phyloP scores from a whole-genome alignment of 257 asterid species.

The Coffea eugenioides region DNA sequence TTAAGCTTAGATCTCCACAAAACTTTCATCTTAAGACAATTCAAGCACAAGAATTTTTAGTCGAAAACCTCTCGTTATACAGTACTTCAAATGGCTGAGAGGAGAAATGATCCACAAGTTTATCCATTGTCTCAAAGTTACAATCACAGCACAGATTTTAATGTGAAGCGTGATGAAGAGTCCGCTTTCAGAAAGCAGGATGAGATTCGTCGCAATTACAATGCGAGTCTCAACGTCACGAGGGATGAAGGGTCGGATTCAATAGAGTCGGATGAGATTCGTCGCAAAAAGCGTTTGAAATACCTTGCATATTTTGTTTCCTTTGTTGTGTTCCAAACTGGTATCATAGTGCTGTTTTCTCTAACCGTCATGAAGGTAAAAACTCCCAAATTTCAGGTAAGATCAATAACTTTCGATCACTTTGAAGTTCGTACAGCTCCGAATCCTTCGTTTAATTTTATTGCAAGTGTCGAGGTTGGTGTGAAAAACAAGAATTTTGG shows the following conservation, averaged over 20 bases:
- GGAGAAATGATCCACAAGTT: background rate
- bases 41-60: no score
- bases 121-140: constrained; percentile 17
- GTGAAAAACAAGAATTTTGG: constrained; percentile 54
- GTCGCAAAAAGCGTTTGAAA: constrained; percentile 33
- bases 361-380: constrained; percentile 35
- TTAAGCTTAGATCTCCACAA: no score
- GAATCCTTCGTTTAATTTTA: constrained; percentile 22
- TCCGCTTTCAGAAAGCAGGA: no score
- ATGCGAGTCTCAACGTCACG: no score
- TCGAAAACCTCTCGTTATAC: no score
- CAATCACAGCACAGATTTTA: background rate
- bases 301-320: constrained; percentile 26
- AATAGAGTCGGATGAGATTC: constrained; percentile 16
- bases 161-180: background rate
- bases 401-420: constrained; percentile 10
- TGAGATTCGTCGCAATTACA: no score
- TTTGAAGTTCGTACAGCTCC: background rate
- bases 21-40: no score
- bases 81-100: constrained; percentile 6
- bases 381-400: constrained; percentile 38
- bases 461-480: constrained; percentile 27
- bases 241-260: background rate
- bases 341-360: constrained; percentile 25
- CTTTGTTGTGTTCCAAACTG: constrained; percentile 35